phyloP scores from a whole-genome alignment of 2,329 filamentous ascomycete species.

The Fusarium haematococcum region DNA sequence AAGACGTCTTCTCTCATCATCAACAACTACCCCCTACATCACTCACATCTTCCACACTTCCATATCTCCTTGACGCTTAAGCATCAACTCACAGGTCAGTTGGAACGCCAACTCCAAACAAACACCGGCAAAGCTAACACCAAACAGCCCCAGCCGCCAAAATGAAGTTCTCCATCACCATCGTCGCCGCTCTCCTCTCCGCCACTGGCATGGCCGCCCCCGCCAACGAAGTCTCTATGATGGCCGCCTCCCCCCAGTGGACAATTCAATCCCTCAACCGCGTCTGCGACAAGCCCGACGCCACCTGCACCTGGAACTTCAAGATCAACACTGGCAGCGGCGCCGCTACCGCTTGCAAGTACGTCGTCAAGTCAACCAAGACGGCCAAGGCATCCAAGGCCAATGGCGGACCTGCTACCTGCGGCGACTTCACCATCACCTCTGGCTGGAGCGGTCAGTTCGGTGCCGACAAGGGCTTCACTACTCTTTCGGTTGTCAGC shows the following conservation, averaged over 20 bases:
- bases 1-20: neutral
- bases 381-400: conserved; percentile 48
- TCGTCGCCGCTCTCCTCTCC: conserved; percentile 47
- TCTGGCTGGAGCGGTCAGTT: conserved; percentile 68
- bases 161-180: conserved; percentile 58
- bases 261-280: conserved; percentile 55
- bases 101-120: no score
- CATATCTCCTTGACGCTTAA: neutral
- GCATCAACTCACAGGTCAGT: neutral
- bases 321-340: conserved; percentile 57
- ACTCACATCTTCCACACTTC: neutral
- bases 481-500: conserved; percentile 60
- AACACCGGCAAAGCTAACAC: neutral
- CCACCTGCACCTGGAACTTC: conserved; percentile 58
- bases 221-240: conserved; percentile 51
- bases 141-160: conserved; percentile 32
- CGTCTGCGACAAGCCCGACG: conserved; percentile 52
- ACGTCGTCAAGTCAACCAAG: conserved; percentile 45
- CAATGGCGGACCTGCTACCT: conserved; percentile 54
- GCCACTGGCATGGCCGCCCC: conserved; percentile 49
- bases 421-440: conserved; percentile 62
- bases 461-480: conserved; percentile 64
- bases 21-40: neutral
- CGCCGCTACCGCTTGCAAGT: conserved; percentile 45
- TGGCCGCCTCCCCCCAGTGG: conserved; percentile 54